Evolutionary conservation across 2,329 filamentous ascomycete species (phyloP).

Genomic region (Massarina eburnea): DNA sequence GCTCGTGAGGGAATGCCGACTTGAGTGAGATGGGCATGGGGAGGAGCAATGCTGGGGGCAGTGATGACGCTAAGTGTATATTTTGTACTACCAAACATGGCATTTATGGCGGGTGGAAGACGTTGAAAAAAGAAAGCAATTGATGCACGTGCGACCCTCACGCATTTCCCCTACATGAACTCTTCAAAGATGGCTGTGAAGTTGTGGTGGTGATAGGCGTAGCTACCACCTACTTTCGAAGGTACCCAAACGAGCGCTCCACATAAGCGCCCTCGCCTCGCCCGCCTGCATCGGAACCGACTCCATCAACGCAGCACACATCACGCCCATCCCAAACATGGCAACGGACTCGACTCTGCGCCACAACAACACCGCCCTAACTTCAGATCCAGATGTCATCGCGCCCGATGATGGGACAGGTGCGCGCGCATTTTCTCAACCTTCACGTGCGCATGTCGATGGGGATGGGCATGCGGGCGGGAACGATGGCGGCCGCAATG

Average conservation of each 20-base stretch:
- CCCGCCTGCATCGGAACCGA: constrained; percentile 31
- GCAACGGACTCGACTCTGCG: constrained; percentile 28
- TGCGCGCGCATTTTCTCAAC: constrained; percentile 5
- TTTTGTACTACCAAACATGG: constrained; percentile 40
- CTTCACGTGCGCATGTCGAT: constrained; percentile 12
- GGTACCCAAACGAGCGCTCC: too few relatives aligned
- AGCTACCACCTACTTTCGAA: constrained; percentile 1
- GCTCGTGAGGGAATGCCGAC: neutral
- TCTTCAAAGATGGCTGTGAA: constrained; percentile 7
- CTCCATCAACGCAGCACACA: constrained; percentile 22
- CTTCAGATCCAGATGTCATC: constrained; percentile 11
- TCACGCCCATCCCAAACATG: too few relatives aligned
- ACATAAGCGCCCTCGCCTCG: neutral
- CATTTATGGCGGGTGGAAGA: constrained; percentile 14
- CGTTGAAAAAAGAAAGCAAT: constrained; percentile 33
- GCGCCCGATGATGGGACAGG: constrained; percentile 18
- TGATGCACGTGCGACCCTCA: constrained; percentile 24
- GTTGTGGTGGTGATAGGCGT: neutral
- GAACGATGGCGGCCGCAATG: too few relatives aligned
- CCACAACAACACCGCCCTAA: constrained; percentile 22
- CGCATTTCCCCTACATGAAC: constrained; percentile 1
- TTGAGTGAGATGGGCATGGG: constrained; percentile 3
- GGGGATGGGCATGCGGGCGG: too few relatives aligned
- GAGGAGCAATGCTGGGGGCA: constrained; percentile 2
- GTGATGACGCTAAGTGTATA: constrained; percentile 31